These are phyloP conservation scores for Ganoderma leucocontextum DNA, from an alignment of 1,284 basidiomycete genomes.

Conservation along the genomic window DNA sequence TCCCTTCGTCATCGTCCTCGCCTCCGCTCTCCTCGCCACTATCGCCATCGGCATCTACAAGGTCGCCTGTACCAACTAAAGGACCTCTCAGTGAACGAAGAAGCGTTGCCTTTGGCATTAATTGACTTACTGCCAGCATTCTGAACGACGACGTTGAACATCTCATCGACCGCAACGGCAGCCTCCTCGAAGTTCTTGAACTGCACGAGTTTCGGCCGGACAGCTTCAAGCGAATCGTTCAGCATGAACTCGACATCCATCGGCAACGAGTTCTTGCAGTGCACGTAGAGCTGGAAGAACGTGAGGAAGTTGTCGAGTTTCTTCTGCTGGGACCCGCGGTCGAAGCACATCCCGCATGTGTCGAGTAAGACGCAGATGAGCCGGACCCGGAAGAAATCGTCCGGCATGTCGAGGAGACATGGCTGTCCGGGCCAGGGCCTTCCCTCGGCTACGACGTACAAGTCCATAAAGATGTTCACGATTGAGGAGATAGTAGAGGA, in stretches of 20 bases:
- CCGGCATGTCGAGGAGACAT: constrained; percentile 86
- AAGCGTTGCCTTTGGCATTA: too few species aligned
- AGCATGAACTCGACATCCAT: constrained; percentile 99
- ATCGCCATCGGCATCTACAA: constrained; percentile 50
- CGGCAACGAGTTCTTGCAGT: constrained; percentile 87
- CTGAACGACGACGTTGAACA: constrained; percentile 76
- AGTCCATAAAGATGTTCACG: constrained; percentile 24
- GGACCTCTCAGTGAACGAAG: neutral
- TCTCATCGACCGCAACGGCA: constrained; percentile 87
- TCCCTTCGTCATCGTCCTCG: constrained; percentile 54
- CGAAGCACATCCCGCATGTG: constrained; percentile 98
- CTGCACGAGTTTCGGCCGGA: constrained; percentile 78
- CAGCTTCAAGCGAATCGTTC: constrained; percentile 91
- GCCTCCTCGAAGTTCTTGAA: constrained; percentile 86
- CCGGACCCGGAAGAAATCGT: constrained; percentile 96
- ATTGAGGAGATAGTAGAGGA: constrained; percentile 29
- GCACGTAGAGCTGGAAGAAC: constrained; percentile 91
- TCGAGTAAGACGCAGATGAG: constrained; percentile 93
- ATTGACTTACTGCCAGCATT: constrained; percentile 59
- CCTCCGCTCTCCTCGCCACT: constrained; percentile 80
- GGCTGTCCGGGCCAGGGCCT: constrained; percentile 85
- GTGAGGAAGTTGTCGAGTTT: constrained; percentile 93
- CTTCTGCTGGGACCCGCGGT: constrained; percentile 88
- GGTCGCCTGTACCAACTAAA: constrained; percentile 51
- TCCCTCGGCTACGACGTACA: constrained; percentile 72